Evolutionary conservation across 2,329 filamentous ascomycete species (phyloP), one percentile per base, ranked within the genome.

Genomic region (Alternaria ethzedia): DNA sequence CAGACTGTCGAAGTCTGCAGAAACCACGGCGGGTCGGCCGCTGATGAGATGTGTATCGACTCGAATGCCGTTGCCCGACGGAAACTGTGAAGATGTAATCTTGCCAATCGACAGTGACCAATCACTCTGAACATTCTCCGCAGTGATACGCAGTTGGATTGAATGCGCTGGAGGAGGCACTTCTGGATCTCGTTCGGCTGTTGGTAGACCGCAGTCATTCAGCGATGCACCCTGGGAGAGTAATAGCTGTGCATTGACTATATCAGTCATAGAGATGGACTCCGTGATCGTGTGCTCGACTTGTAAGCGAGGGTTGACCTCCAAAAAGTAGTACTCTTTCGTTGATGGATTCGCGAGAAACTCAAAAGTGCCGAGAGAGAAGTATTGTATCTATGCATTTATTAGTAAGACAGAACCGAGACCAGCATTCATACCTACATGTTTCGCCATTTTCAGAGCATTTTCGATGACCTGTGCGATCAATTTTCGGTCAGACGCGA

Each of bases 201-300:
- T 70, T 20, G 73, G 70, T 8, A 81, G 57, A 6, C 72, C 72
- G 9, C 84, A 75, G 4, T 80, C 69, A 6, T 76, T 44, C 0
- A 86, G 76, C 0, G 77, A 72, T 10, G 76, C 75, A 2, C 87
- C 86, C 73, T 88, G 86, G 2, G 86, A 82, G 8, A 89, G 75
- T 2, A 84, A 75, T 1, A 89, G 79, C 61, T 89, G 87, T 3
- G 80, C 77, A 66, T 83, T 82, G 15, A 89, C 87, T 5, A 89
- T 80, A 62, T 89, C 87, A 8, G 84, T 76, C 1, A 78, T 80
- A 6, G 83, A 83, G 8, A 90, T 84, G 4, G 80, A 82, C 67
- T 89, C 87, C 0, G 86, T 88, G 57, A 89, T 84, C 1, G 87
- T 89, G 70, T 89, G 87, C 67, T 89, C 87, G 43, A 89, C 87